Evolutionary conservation across 768 basidiomycete species (phyloP), one percentile per base, ranked within the genome.

Genomic region (Mycena indigotica): DNA sequence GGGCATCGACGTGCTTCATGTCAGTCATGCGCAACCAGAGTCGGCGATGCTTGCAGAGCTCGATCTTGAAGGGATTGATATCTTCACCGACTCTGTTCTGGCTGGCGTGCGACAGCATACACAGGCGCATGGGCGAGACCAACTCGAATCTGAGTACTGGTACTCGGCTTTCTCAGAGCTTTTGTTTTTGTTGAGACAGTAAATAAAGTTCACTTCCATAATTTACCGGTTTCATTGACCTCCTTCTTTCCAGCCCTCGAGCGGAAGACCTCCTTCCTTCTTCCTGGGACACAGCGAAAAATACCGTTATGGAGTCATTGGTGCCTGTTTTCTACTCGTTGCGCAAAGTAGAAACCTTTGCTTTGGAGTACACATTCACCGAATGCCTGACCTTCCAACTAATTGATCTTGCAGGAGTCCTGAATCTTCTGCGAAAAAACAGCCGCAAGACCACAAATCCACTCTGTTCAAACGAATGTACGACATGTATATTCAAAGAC

Each of bases 151-250:
- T 5, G 35, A 51, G 21, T n/a, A 3, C 12, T 56, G 55, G 55
- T 51, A 50, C 19, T 39, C 17, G 15, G n/a, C 16, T 3, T 10
- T 51, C 5, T 28, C 17, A 2, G 19, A 23, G 5, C 28, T 57
- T 4, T 10, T 57, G 4, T 10, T 52, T 8, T 26, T 52, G 6
- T n/a, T 57, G 29, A 38, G 50, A 30, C 29, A 52, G 56, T 57
- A n/a, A 21, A 40, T 12, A 12, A 8, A 23, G 28, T 28, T 13
- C 12, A 10, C 8, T 45, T 21, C n/a, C n/a, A 35, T 17, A 17
- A 26, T 48, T 8, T 12, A 25, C 6, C 46, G 28, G 5, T 24
- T 28, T 4, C 46, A 23, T 12, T 25, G 6, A 5, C 5, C 21
- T 8, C 24, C 21, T 28, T 24, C 46, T n/a, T n/a, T n/a, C 4